These are phyloP conservation scores for Takashimella koratensis DNA, from an alignment of 1,284 basidiomycete genomes.

Conservation along the genomic window DNA sequence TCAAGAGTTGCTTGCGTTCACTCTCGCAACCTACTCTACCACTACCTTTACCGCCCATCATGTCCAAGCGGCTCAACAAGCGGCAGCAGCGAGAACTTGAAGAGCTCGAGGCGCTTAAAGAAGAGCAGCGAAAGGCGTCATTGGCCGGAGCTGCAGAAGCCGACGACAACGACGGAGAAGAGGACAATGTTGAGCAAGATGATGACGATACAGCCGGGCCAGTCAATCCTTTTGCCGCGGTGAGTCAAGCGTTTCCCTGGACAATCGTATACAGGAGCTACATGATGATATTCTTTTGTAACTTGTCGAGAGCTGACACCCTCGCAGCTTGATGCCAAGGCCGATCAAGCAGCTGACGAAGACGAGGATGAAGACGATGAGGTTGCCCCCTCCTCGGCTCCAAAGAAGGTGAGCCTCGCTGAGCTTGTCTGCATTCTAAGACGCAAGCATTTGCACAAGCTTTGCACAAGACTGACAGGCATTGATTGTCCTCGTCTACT, in stretches of 20 bases:
- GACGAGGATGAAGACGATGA: conserved; percentile 30
- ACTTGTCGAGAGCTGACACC: not conserved
- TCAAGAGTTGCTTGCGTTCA: too few species aligned
- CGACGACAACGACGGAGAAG: conserved; percentile 11
- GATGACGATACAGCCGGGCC: conserved; percentile 23
- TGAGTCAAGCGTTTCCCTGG: conserved; percentile 40
- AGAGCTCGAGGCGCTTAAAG: conserved; percentile 54
- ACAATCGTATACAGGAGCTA: not conserved
- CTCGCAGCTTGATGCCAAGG: conserved; percentile 26
- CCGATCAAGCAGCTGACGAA: conserved; percentile 26
- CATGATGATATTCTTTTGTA: not conserved
- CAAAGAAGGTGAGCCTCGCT: conserved; percentile 32
- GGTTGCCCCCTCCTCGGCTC: conserved; percentile 15
- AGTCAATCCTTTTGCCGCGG: conserved; percentile 57
- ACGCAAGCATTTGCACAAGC: too few species aligned
- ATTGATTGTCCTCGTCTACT: not conserved
- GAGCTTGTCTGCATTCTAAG: too few species aligned
- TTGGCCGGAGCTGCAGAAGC: conserved; percentile 1
- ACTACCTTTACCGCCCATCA: too few species aligned
- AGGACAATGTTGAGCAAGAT: conserved; percentile 18
- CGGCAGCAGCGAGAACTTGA: conserved; percentile 78
- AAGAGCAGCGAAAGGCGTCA: conserved; percentile 32
- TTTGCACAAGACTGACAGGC: too few species aligned
- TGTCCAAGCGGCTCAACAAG: conserved; percentile 61
- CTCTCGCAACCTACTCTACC: too few species aligned